These are phyloP conservation scores for Setomelanomma holmii DNA, from an alignment of 2,329 filamentous ascomycete genomes.

Conservation along the genomic window DNA sequence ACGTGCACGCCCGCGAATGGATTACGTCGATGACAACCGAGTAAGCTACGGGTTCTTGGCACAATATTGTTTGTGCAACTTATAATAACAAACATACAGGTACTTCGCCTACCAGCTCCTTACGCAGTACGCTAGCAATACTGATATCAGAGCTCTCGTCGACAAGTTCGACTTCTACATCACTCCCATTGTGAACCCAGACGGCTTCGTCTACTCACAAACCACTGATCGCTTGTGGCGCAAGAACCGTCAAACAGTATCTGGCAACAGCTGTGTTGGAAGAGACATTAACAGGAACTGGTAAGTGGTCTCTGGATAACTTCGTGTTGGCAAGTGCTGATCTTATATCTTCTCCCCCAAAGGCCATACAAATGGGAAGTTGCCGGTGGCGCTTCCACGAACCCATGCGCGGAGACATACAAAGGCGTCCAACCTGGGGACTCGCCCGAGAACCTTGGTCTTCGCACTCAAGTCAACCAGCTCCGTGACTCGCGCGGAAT, in stretches of 20 bases:
- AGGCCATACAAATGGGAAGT: slow-evolving; percentile 47
- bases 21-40: slow-evolving; percentile 29
- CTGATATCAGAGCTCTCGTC: slow-evolving; percentile 41
- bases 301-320: too few species aligned
- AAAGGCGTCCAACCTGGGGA: slow-evolving; percentile 43
- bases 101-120: slow-evolving; percentile 46
- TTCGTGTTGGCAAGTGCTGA: too few species aligned
- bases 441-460: slow-evolving; percentile 42
- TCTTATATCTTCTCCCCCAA: too few species aligned
- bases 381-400: slow-evolving; percentile 43
- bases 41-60: too few species aligned
- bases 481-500: slow-evolving; percentile 58
- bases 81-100: too few species aligned
- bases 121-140: slow-evolving; percentile 42
- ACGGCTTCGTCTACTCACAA: slow-evolving; percentile 48
- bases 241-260: slow-evolving; percentile 48
- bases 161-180: slow-evolving; percentile 49
- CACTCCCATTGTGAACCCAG: slow-evolving; percentile 29
- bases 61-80: too few species aligned
- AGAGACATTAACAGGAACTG: slow-evolving; percentile 51
- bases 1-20: slow-evolving; percentile 48
- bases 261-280: slow-evolving; percentile 41
- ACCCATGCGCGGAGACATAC: slow-evolving; percentile 48
- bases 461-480: slow-evolving; percentile 52
- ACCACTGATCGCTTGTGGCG: slow-evolving; percentile 50